Evolutionary conservation across 768 basidiomycete species (phyloP).

Genomic region (Mycena rebaudengoi): DNA sequence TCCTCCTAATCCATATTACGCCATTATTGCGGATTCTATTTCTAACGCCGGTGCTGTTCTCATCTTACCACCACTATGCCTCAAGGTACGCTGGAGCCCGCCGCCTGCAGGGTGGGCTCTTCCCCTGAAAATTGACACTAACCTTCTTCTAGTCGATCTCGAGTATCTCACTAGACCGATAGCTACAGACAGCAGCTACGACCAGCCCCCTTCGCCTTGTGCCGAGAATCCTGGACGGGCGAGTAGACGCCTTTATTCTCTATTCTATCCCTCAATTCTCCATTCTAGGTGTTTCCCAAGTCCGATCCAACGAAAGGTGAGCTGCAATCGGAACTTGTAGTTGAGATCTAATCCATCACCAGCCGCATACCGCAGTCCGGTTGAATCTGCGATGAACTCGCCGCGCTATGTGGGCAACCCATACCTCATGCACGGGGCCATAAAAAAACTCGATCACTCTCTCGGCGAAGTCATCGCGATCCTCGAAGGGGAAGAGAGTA

Average conservation of each 20-base stretch:
- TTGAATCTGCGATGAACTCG: slow-evolving; percentile 31
- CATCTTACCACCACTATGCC: slow-evolving; percentile 25
- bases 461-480: slow-evolving; percentile 52
- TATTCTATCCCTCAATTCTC: background rate
- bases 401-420: slow-evolving; percentile 53
- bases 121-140: background rate
- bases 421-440: slow-evolving; percentile 51
- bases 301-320: slow-evolving; percentile 50
- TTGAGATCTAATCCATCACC: background rate
- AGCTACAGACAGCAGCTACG: background rate
- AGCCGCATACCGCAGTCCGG: slow-evolving; percentile 32
- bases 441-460: slow-evolving; percentile 54
- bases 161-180: slow-evolving; percentile 6
- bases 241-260: background rate
- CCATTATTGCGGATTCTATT: no score
- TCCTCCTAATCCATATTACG: no score
- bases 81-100: slow-evolving; percentile 17
- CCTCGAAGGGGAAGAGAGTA: slow-evolving; percentile 53
- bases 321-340: background rate
- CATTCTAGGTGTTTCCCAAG: slow-evolving; percentile 55
- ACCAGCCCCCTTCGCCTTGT: slow-evolving; percentile 51
- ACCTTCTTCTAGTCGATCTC: slow-evolving; percentile 11
- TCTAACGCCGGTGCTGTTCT: no score
- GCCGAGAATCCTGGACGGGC: slow-evolving; percentile 58
- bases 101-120: slow-evolving; percentile 10